A percentile compares a stretch with the other conserved stretches of the same genome.
Conservation (phyloP, 73 alveolate genomes). For the Paramecium bursaria region DNA sequence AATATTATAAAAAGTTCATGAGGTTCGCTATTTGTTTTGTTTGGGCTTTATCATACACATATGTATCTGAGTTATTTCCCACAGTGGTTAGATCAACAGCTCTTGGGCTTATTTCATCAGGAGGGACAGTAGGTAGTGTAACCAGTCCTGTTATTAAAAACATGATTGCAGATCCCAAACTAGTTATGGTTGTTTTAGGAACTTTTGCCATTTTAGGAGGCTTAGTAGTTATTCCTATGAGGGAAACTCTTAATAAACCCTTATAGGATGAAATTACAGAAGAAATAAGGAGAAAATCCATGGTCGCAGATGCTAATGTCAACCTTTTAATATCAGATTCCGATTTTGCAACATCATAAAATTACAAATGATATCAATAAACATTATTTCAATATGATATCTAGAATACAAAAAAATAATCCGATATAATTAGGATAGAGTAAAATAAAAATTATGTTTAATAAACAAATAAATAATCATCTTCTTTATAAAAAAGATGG, state of each 20-base stretch:
- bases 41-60: constrained; percentile 42
- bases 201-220: background rate
- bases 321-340: too few relatives aligned
- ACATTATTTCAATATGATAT: too few relatives aligned
- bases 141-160: constrained; percentile 9
- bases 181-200: constrained; percentile 57
- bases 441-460: too few relatives aligned
- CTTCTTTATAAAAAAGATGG: too few relatives aligned
- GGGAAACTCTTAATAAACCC: constrained; percentile 49
- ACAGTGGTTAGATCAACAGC: constrained; percentile 62
- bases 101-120: constrained; percentile 45
- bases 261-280: constrained; percentile 31
- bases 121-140: constrained; percentile 58
- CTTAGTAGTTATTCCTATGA: constrained; percentile 16
- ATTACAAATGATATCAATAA: too few relatives aligned
- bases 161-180: background rate
- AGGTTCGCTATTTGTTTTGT: constrained; percentile 55
- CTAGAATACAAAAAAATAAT: too few relatives aligned
- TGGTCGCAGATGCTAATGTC: too few relatives aligned
- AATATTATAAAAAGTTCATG: background rate
- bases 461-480: too few relatives aligned
- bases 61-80: constrained; percentile 60
- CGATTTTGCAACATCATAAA: too few relatives aligned
- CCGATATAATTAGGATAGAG: too few relatives aligned
- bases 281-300: too few relatives aligned